Base-by-base conservation (phyloP, 208 protist genomes). In the Leishmania amazonensis region DNA sequence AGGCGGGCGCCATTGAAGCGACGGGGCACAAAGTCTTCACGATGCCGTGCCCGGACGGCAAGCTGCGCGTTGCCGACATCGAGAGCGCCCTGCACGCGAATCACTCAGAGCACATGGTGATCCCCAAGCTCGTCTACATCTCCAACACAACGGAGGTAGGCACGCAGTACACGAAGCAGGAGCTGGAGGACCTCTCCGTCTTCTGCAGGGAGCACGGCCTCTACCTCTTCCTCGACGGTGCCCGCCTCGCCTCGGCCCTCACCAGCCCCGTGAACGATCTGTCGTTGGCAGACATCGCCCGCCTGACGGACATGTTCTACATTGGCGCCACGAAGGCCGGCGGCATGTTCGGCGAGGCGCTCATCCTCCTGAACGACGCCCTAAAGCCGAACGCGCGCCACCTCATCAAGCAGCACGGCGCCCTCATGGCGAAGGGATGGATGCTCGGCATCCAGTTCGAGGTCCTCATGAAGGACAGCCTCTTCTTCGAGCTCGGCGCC, bases 381-480 rank as follows among this genome's bases (percentile, higher is more conserved):
- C 57, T 90, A n/a, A 88, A 88, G 84, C 49, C 78, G 9, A 80
- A 85, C 60, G 54, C 78, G 65, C 87, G 89, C 67, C 79, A 80
- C 75, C 17, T 85, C 57, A 89, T 92, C 74, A 89, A 90, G 79
- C 89, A 90, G 83, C 89, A 80, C 49, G 89, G 87, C 42, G 86
- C 75, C 6, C 87, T 92, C 11, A 76, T 92, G n/a, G 86, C 89
- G 17, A 92, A 92, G 80, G 89, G 89, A 38, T 92, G 87, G 85
- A 65, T 92, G 68, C 81, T 92, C 24, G 89, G 89, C 60, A 79
- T 85, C 31, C 89, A 92, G 78, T 92, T 92, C 57, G 80, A 90
- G 67, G 82, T 80, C 65, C 83, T 92, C n/a, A 72, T 92, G 65
- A 45, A 64, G n/a, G 76, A 89, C 72, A 83, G 85, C 58, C 77